Evolutionary conservation across 23 red algal genomes (phyloP).

Genomic region (Gracilaria vermiculophylla): DNA sequence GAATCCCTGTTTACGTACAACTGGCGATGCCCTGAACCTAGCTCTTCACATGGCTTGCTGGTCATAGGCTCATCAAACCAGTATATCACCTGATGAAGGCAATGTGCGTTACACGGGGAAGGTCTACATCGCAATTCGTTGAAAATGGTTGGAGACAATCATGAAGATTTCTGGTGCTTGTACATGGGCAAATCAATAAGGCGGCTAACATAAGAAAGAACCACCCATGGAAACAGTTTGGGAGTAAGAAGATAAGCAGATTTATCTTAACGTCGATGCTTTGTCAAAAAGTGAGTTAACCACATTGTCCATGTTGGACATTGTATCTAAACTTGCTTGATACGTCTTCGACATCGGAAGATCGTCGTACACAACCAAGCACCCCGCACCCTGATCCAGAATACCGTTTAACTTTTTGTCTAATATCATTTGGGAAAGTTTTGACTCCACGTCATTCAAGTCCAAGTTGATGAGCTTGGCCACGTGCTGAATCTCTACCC

Average conservation of each 20-base stretch:
- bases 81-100: too few relatives aligned
- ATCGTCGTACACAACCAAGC: constrained; percentile 85
- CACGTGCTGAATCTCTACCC: constrained; percentile 93
- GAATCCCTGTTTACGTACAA: too few relatives aligned
- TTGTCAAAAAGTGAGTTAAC: constrained; percentile 88
- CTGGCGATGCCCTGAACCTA: too few relatives aligned
- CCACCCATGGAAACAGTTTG: neutral
- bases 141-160: too few relatives aligned
- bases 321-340: constrained; percentile 66
- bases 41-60: too few relatives aligned
- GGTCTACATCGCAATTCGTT: too few relatives aligned
- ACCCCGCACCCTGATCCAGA: constrained; percentile 93
- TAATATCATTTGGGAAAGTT: constrained; percentile 95
- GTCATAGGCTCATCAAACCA: too few relatives aligned
- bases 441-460: constrained; percentile 79
- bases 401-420: constrained; percentile 96
- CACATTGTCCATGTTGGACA: constrained; percentile 88
- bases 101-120: too few relatives aligned
- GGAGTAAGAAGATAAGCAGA: neutral
- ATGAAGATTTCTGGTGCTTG: too few relatives aligned
- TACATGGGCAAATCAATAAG: too few relatives aligned
- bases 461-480: constrained; percentile 80
- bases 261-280: constrained; percentile 58
- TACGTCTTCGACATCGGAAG: constrained; percentile 77
- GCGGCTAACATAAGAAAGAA: too few relatives aligned